Evolutionary conservation across 345 rosid genomes (phyloP).

Genomic region (Eutrema yunnanense): DNA sequence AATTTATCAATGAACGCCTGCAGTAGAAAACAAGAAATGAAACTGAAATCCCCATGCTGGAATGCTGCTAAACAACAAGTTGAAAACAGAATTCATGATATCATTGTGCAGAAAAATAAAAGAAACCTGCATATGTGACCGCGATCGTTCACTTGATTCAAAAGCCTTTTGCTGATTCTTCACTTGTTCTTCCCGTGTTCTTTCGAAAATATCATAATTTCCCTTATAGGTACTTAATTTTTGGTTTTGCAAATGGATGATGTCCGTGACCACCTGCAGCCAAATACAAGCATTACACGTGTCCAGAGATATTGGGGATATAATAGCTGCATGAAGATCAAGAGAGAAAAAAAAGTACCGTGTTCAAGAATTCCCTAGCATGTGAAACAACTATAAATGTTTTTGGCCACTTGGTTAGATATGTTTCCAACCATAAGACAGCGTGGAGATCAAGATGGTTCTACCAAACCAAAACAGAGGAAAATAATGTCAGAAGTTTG

Average conservation of each 20-base stretch:
- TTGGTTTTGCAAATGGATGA: conserved; percentile 86
- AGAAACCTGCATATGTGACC: conserved; percentile 93
- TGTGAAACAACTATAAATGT: conserved; percentile 96
- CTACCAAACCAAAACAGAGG: conserved; percentile 46
- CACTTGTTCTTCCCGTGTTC: conserved; percentile 74
- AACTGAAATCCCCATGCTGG: background rate
- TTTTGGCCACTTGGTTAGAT: conserved; percentile 96
- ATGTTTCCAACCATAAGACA: conserved; percentile 91
- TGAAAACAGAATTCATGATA: conserved; percentile 8
- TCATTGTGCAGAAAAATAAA: background rate
- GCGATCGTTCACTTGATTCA: conserved; percentile 75
- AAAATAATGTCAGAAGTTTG: conserved; percentile 1
- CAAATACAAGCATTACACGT: conserved; percentile 4
- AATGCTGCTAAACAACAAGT: background rate
- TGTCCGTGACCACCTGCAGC: conserved; percentile 92
- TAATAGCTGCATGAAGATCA: conserved; percentile 8
- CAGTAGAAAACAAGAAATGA: conserved; percentile 22
- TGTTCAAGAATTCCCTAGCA: conserved; percentile 96
- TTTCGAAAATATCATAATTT: conserved; percentile 84
- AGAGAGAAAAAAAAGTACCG: conserved; percentile 38
- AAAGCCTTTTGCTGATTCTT: conserved; percentile 92
- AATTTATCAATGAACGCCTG: conserved; percentile 98
- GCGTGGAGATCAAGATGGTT: conserved; percentile 99
- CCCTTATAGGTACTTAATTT: conserved; percentile 77
- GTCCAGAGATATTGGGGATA: conserved; percentile 12